Conservation (phyloP, 73 alveolate genomes). For the Breviolum minutum region DNA sequence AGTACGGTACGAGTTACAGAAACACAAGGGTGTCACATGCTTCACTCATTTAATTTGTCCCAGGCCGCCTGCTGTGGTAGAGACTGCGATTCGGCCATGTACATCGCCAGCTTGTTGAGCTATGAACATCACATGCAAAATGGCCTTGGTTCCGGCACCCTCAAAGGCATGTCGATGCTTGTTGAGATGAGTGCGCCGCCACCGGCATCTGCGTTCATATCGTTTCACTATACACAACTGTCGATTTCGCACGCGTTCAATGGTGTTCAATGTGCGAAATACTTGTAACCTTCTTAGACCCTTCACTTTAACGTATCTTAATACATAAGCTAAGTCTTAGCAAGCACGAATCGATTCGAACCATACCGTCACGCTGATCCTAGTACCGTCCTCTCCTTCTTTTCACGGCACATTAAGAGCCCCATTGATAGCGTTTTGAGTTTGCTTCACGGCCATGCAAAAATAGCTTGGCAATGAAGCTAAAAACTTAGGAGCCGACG, state of each 20-base stretch:
- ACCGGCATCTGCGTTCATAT: too few relatives aligned
- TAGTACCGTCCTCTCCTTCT: not conserved
- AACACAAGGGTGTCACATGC: not conserved
- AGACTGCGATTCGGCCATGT: conserved; percentile 45
- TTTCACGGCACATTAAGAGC: not conserved
- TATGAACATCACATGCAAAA: conserved; percentile 59
- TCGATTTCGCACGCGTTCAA: too few relatives aligned
- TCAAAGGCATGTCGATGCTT: too few relatives aligned
- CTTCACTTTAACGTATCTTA: too few relatives aligned
- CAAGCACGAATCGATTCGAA: too few relatives aligned
- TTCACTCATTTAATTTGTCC: not conserved
- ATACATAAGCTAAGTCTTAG: too few relatives aligned
- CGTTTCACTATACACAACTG: too few relatives aligned
- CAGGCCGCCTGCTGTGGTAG: conserved; percentile 60
- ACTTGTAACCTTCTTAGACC: too few relatives aligned
- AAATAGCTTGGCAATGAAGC: not conserved
- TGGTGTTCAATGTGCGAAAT: too few relatives aligned
- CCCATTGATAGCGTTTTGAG: not conserved
- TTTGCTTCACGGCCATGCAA: too few relatives aligned
- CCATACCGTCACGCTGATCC: too few relatives aligned
- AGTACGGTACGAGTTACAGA: not conserved
- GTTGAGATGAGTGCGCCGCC: too few relatives aligned
- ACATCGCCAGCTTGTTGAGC: conserved; percentile 64
- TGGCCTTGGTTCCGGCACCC: conserved; percentile 6
- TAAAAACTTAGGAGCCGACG: conserved; percentile 16